Conservation (phyloP, 225 moss, liverwort and hornwort genomes). For the Physcomitrium patens region DNA sequence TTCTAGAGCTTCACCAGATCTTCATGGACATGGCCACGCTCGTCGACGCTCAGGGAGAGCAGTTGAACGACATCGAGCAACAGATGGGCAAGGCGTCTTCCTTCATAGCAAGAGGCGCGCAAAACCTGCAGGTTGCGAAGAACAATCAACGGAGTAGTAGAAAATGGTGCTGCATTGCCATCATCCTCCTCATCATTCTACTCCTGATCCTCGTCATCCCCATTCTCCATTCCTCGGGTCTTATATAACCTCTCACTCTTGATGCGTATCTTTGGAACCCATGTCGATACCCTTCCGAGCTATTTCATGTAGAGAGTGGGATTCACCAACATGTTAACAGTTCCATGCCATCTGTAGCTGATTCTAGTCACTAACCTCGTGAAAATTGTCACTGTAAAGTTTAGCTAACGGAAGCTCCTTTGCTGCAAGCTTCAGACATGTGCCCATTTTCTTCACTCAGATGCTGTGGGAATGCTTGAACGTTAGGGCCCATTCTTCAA, state of each 20-base stretch:
- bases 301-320: not conserved
- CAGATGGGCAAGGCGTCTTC: conserved; percentile 47
- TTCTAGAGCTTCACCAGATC: conserved; percentile 55
- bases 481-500: too few species aligned
- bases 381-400: conserved; percentile 20
- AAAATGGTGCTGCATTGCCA: conserved; percentile 45
- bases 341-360: not conserved
- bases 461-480: too few species aligned
- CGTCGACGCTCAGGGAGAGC: conserved; percentile 55
- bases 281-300: not conserved
- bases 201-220: conserved; percentile 35
- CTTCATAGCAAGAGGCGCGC: conserved; percentile 34
- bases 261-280: not conserved
- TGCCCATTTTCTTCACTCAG: too few species aligned
- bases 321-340: not conserved
- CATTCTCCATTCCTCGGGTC: conserved; percentile 6
- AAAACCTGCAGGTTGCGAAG: conserved; percentile 49
- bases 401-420: not conserved
- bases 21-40: conserved; percentile 62
- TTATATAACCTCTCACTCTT: not conserved
- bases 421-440: too few species aligned
- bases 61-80: conserved; percentile 54
- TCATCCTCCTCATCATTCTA: conserved; percentile 39
- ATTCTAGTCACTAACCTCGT: conserved; percentile 14
- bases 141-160: conserved; percentile 35